Base-by-base conservation (phyloP, 2,329 filamentous ascomycete species). In the Drechslerella dactyloides region DNA sequence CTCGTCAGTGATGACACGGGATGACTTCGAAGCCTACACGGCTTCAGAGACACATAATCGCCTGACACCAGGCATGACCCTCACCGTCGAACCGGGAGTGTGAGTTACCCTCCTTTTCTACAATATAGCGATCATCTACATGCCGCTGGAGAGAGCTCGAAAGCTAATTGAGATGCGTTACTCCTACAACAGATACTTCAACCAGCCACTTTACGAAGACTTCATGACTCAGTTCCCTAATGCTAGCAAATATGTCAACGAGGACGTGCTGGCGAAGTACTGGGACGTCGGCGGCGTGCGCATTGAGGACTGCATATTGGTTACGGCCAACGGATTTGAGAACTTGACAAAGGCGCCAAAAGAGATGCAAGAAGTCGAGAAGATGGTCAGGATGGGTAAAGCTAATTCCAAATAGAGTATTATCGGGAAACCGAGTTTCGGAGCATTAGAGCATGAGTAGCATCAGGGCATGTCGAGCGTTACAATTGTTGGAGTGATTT, bases 251-350 rank as follows among this genome's bases (percentile, higher is more conserved):
- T 90, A 85, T 76, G 88, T 94, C 76, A 84, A 93, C 79, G 81
- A 82, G 74, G 82, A 83, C 3, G 84, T 88, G 3, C 80, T 94
- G 54, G 86, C 87, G 70, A 82, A 81, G 73, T 93, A 89, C 79
- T 93, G 90, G 82, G 82, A 81, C 24, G 88, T 97, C 0, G 94
- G 93, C 15, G 94, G 94, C 35, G 91, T 96, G 24, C 85, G 94
- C 52, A 96, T 97, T 73, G 94, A 99, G 81, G 92, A 97, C 78
- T 90, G 93, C 78, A 85, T 97, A 42, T 82, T 94, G 21, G 87
- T 97, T 53, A 94, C 89, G 0, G 83, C 89, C 72, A 82, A 85
- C 23, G 92, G 93, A 0, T 87, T 87, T 76, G 92, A 97, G 80
- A 96, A 96, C 78, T 78, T 97, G 78, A 96, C 92, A 1, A 84